phyloP scores from a whole-genome alignment of 169 alveolate genomes.

The Cryptosporidium xiaoi region DNA sequence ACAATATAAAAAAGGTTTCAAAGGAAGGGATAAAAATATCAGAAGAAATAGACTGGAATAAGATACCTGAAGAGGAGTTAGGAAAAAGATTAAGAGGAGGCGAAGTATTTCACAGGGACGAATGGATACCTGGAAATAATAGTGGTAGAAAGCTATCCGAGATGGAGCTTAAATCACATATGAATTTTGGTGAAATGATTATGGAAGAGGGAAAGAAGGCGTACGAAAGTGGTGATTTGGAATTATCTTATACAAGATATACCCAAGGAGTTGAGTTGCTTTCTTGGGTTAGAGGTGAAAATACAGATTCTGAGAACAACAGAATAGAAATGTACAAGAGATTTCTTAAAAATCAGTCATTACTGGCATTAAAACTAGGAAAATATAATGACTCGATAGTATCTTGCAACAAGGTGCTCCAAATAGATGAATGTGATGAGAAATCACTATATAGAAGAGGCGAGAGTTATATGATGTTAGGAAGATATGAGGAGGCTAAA shows the following conservation, averaged over 20 bases:
- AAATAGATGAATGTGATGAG: slow-evolving; percentile 69
- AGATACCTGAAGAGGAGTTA: slow-evolving; percentile 61
- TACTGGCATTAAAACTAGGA: slow-evolving; percentile 48
- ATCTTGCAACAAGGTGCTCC: slow-evolving; percentile 49
- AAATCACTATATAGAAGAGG: slow-evolving; percentile 61
- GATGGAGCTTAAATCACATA: slow-evolving; percentile 28
- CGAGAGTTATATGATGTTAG: slow-evolving; percentile 65
- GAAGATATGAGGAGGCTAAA: slow-evolving; percentile 59
- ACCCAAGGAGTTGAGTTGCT: slow-evolving; percentile 70
- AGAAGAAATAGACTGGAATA: slow-evolving; percentile 63
- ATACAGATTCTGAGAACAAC: slow-evolving; percentile 10
- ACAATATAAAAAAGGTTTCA: slow-evolving; percentile 26
- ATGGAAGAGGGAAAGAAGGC: slow-evolving; percentile 23
- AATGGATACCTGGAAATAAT: slow-evolving; percentile 67
- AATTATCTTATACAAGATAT: slow-evolving; percentile 45
- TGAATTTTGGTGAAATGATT: slow-evolving; percentile 63
- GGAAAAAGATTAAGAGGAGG: slow-evolving; percentile 70
- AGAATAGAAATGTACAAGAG: slow-evolving; percentile 44
- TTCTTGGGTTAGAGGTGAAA: slow-evolving; percentile 56
- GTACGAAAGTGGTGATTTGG: slow-evolving; percentile 36
- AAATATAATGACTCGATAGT: slow-evolving; percentile 61
- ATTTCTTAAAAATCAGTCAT: slow-evolving; percentile 55
- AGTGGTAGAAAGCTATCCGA: slow-evolving; percentile 27
- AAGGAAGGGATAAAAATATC: slow-evolving; percentile 46
- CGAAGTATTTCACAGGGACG: slow-evolving; percentile 59